A percentile compares a stretch with the other conserved stretches of the same genome.
These are phyloP conservation scores for Alternaria infectoria DNA, from an alignment of 2,329 filamentous ascomycete genomes.

Conservation along the genomic window DNA sequence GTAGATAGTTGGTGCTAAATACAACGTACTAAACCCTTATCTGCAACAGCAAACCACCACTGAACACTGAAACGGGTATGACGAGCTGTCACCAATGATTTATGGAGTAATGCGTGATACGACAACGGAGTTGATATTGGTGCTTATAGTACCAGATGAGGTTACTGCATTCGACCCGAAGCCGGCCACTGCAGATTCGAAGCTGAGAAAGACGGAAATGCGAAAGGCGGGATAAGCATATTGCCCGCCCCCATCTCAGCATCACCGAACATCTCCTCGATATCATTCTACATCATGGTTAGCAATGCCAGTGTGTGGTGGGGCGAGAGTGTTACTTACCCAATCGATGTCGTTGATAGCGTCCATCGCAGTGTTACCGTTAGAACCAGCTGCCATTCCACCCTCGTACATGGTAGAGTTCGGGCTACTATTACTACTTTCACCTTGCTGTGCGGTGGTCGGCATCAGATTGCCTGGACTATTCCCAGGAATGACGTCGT, in stretches of 20 bases:
- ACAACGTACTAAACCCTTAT: not conserved
- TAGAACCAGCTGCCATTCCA: not conserved
- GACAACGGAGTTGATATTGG: not conserved
- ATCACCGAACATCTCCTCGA: slow-evolving; percentile 54
- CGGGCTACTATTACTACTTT: slow-evolving; percentile 7
- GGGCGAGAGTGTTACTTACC: slow-evolving; percentile 56
- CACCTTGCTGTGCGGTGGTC: not conserved
- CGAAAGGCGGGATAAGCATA: slow-evolving; percentile 45
- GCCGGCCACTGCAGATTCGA: slow-evolving; percentile 31
- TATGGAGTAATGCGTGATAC: not conserved
- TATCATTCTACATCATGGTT: slow-evolving; percentile 49
- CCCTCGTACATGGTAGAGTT: slow-evolving; percentile 1
- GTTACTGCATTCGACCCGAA: not conserved
- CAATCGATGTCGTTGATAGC: slow-evolving; percentile 65
- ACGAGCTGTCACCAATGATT: not conserved
- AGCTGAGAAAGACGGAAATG: slow-evolving; percentile 39
- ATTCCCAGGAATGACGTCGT: not conserved
- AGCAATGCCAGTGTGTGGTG: not conserved
- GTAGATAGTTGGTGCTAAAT: not conserved
- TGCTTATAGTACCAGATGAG: not conserved
- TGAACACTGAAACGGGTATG: not conserved
- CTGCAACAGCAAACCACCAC: not conserved
- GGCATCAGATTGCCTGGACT: not conserved
- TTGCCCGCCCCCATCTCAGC: slow-evolving; percentile 32
- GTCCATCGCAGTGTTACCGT: slow-evolving; percentile 30